Evolutionary conservation across 495 filamentous ascomycete species (phyloP).

Genomic region (Xylaria sp.): DNA sequence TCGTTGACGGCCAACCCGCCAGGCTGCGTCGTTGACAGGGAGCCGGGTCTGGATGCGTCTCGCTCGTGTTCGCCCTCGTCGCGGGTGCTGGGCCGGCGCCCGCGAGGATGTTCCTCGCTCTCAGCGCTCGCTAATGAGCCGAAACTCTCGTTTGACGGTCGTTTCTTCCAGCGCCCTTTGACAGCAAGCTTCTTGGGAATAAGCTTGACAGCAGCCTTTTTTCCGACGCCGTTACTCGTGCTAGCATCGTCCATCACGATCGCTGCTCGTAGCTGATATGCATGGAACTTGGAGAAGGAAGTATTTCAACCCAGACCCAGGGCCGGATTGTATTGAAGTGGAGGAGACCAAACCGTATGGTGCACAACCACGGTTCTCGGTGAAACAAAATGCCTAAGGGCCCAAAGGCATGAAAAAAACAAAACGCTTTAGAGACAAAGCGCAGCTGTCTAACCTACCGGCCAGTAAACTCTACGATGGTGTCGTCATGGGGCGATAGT

Average conservation of each 20-base stretch:
- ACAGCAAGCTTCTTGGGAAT: slow-evolving; percentile 52
- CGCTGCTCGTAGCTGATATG: slow-evolving; percentile 22
- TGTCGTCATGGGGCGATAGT: neutral
- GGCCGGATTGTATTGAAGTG: neutral
- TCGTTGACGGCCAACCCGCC: slow-evolving; percentile 35
- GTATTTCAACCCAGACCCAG: neutral
- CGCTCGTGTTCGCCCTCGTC: slow-evolving; percentile 36
- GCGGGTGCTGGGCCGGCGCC: slow-evolving; percentile 36
- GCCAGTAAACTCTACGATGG: neutral
- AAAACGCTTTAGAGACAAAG: slow-evolving; percentile 10
- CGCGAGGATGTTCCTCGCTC: slow-evolving; percentile 41
- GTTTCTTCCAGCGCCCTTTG: slow-evolving; percentile 54
- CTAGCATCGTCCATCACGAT: slow-evolving; percentile 37
- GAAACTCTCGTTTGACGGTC: slow-evolving; percentile 47
- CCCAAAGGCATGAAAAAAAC: neutral
- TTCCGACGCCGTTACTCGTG: slow-evolving; percentile 39
- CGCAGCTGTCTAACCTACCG: slow-evolving; percentile 7
- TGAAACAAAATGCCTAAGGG: neutral
- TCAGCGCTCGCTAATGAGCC: slow-evolving; percentile 42
- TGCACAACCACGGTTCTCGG: neutral
- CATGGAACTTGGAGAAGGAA: neutral
- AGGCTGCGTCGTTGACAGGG: slow-evolving; percentile 36
- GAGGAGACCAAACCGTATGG: neutral
- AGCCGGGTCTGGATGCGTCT: slow-evolving; percentile 33
- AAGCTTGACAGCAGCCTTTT: slow-evolving; percentile 55